phyloP scores from a whole-genome alignment of 169 alveolate genomes.

The Babesia bovis region DNA sequence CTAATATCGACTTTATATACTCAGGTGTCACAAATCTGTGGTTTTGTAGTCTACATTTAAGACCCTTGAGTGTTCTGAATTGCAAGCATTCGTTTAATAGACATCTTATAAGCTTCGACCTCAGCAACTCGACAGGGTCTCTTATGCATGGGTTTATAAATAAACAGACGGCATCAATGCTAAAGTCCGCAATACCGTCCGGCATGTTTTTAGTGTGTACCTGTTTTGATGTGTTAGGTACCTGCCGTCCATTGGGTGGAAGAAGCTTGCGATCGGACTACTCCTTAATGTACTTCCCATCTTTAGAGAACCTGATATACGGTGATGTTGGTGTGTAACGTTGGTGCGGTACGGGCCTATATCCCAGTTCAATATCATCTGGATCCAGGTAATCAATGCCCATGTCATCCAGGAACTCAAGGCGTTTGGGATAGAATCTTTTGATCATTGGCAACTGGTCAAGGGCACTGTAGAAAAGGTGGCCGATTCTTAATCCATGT shows the following conservation, averaged over 20 bases:
- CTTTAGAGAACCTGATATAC: constrained; percentile 24
- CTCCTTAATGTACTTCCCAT: constrained; percentile 35
- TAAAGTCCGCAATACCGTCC: constrained; percentile 11
- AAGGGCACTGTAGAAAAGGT: constrained; percentile 55
- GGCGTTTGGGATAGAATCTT: constrained; percentile 57
- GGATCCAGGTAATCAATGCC: constrained; percentile 21
- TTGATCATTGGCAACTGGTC: constrained; percentile 61
- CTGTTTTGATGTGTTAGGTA: neutral
- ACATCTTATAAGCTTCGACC: constrained; percentile 14
- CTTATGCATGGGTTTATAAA: constrained; percentile 38
- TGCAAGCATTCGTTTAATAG: constrained; percentile 3
- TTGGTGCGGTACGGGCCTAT: constrained; percentile 53
- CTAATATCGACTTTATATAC: constrained; percentile 1
- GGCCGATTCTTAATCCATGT: constrained; percentile 69
- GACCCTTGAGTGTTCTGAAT: neutral
- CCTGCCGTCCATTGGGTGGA: neutral
- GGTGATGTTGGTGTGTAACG: neutral
- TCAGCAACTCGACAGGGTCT: constrained; percentile 46
- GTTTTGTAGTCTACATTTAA: neutral
- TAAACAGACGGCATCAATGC: constrained; percentile 34
- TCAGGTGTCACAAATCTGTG: constrained; percentile 22
- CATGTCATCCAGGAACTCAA: constrained; percentile 43
- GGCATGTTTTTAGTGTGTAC: too few species aligned
- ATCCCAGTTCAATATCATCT: constrained; percentile 43
- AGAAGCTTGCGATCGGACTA: neutral